These are phyloP conservation scores for Penicillium sumatraense DNA, from an alignment of 2,329 filamentous ascomycete genomes.

Conservation along the genomic window DNA sequence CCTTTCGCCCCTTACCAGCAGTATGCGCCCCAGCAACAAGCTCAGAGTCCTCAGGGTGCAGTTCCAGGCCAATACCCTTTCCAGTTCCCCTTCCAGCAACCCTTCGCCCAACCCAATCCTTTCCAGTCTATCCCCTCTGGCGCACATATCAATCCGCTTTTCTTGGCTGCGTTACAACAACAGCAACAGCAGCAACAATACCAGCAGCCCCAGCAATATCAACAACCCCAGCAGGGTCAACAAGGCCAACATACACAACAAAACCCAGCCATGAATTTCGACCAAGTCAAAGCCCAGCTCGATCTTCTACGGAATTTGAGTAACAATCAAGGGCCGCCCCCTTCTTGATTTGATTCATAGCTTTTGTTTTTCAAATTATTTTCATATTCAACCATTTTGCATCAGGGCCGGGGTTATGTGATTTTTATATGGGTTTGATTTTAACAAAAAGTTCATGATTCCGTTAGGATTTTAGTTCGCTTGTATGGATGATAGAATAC, in stretches of 20 bases:
- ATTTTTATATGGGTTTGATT: slow-evolving; percentile 13
- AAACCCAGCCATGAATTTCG: slow-evolving; percentile 41
- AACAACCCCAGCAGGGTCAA: slow-evolving; percentile 31
- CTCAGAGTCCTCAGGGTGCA: slow-evolving; percentile 31
- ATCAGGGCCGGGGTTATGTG: slow-evolving; percentile 26
- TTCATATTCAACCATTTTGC: slow-evolving; percentile 25
- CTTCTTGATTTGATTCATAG: slow-evolving; percentile 24
- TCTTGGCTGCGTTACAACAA: slow-evolving; percentile 56
- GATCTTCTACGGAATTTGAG: slow-evolving; percentile 45
- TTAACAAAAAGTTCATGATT: slow-evolving; percentile 10
- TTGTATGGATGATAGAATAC: slow-evolving; percentile 17
- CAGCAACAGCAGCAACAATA: slow-evolving; percentile 42
- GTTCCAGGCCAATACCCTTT: slow-evolving; percentile 39
- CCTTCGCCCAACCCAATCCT: slow-evolving; percentile 49
- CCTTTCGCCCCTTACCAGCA: slow-evolving; percentile 34
- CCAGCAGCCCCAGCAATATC: slow-evolving; percentile 25
- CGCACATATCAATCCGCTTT: slow-evolving; percentile 62
- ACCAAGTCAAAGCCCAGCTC: slow-evolving; percentile 47
- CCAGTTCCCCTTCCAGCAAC: slow-evolving; percentile 46
- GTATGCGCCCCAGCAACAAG: slow-evolving; percentile 39
- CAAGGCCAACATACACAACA: slow-evolving; percentile 13
- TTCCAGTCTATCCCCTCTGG: slow-evolving; percentile 45
- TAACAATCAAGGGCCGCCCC: slow-evolving; percentile 38
- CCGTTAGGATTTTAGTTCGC: neutral
- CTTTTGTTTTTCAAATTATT: slow-evolving; percentile 14